Evolutionary conservation across 257 asterid genomes (phyloP).

Genomic region (Solanum chmielewskii): DNA sequence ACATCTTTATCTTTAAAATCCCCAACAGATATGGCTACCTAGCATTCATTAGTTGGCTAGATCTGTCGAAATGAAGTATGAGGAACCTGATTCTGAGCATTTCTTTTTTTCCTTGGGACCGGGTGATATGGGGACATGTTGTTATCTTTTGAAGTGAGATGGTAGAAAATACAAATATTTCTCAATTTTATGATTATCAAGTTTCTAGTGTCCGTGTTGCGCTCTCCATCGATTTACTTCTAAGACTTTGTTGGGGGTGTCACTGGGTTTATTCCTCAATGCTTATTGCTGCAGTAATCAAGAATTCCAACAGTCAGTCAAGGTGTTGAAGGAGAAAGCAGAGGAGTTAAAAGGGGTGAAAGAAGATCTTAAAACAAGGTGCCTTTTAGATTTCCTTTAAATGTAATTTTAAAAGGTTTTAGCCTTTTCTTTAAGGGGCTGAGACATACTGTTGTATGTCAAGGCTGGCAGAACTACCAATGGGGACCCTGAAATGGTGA

Average conservation of each 20-base stretch:
- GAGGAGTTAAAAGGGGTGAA: conserved; percentile 60
- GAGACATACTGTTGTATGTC: conserved; percentile 99
- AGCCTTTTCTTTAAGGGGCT: conserved; percentile 43
- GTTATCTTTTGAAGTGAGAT: background rate
- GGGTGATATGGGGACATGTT: background rate
- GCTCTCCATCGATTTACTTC: background rate
- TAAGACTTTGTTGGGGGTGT: background rate
- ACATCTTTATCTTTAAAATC: background rate
- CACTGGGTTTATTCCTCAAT: background rate
- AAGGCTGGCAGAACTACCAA: conserved; percentile 87
- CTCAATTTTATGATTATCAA: background rate
- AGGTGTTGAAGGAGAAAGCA: conserved; percentile 72
- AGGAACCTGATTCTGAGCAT: background rate
- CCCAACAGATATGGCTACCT: background rate
- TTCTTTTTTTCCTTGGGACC: background rate
- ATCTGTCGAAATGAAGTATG: background rate
- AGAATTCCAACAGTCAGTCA: conserved; percentile 57
- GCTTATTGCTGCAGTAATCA: conserved; percentile 38
- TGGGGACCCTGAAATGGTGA: conserved; percentile 91
- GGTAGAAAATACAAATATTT: background rate
- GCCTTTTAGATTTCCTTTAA: conserved; percentile 1
- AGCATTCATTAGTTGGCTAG: background rate
- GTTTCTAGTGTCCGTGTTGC: background rate
- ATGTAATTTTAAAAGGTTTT: conserved; percentile 4
- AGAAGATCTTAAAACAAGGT: conserved; percentile 83